Base-by-base conservation (phyloP, 2,329 filamentous ascomycete species). In the Capronia epimyces region DNA sequence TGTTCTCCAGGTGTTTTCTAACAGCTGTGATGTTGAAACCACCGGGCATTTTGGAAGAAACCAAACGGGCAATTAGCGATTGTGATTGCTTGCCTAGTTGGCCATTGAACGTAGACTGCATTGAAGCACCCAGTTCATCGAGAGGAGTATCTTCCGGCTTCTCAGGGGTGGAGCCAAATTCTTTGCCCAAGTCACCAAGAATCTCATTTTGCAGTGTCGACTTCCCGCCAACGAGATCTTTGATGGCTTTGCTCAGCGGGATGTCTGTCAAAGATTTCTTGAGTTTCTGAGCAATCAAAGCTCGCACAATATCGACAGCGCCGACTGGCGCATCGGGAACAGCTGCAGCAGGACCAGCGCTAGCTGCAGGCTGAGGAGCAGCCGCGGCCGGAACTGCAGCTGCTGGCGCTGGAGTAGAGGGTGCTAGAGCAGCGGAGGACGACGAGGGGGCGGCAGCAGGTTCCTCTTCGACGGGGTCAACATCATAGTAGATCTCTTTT, bases 401-500 rank as follows among this genome's bases (percentile, higher is more conserved):
- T 21, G 79, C 70, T 24, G 79, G 70, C 32, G 82, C 69, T 21
- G 80, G 70, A 43, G 78, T 66, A 15, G 71, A 61, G 10, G 71
- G 54, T 37, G 75, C 66, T 42, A 73, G 63, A 3, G 75, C 62
- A 40, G 68, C 60, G 43, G 69, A 61, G 42, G 68, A 65, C 16
- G 72, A 61, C 37, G 66, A 59, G 18, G 69, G 67, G 27, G 66
- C 53, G 46, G 78, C 67, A 65, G 86, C 85, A 41, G 86, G 80
- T 71, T 97, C 93, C 51, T 98, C 93, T 65, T 94, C 89, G 24
- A 95, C 77, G 0, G 93, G 93, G 66, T 98, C 93, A 39, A 95
- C 90, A 67, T 96, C 91, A 72, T 98, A 98, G 77, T 98, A 98
- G 60, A 98, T 98, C 71, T 98, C 93, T 71, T 96, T 97, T 50